phyloP scores from a whole-genome alignment of 768 basidiomycete species.

The Hirschioporus abietinus region DNA sequence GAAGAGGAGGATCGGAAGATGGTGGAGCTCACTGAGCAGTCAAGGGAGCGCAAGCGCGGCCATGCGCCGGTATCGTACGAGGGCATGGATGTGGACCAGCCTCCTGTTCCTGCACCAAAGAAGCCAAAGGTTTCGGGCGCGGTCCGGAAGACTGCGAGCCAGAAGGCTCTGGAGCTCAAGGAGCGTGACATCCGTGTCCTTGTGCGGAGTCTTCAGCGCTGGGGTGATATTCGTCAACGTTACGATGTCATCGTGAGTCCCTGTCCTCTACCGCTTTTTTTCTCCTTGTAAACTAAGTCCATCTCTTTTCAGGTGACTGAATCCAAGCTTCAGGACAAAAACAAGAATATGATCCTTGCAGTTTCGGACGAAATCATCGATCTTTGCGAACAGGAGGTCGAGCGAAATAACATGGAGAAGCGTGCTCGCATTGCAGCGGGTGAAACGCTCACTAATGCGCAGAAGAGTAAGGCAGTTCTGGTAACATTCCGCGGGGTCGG shows the following conservation, averaged over 20 bases:
- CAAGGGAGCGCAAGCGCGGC: slow-evolving; percentile 73
- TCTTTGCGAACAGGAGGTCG: slow-evolving; percentile 76
- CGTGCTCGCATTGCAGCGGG: slow-evolving; percentile 70
- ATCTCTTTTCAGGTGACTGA: slow-evolving; percentile 64
- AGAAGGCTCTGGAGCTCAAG: slow-evolving; percentile 95
- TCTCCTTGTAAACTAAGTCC: slow-evolving; percentile 6
- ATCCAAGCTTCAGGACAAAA: slow-evolving; percentile 89
- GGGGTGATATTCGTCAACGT: slow-evolving; percentile 94
- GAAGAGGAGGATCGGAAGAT: slow-evolving; percentile 74
- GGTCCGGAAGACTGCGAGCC: slow-evolving; percentile 84
- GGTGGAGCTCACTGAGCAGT: slow-evolving; percentile 62
- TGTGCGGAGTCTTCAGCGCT: slow-evolving; percentile 91
- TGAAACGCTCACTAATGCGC: slow-evolving; percentile 85
- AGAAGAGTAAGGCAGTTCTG: slow-evolving; percentile 96
- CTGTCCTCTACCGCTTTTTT: slow-evolving; percentile 7
- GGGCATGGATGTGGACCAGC: slow-evolving; percentile 86
- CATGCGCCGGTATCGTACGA: slow-evolving; percentile 87
- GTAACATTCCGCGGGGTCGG: slow-evolving; percentile 85
- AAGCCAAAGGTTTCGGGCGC: slow-evolving; percentile 69
- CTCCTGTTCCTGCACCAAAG: slow-evolving; percentile 57
- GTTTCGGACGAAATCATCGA: slow-evolving; percentile 91
- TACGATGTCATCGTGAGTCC: slow-evolving; percentile 87
- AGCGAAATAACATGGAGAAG: slow-evolving; percentile 79
- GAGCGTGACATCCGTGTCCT: slow-evolving; percentile 95
- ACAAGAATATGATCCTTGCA: slow-evolving; percentile 85